Base-by-base conservation (phyloP, 108 stramenopile species). In the Bacterosira constricta region DNA sequence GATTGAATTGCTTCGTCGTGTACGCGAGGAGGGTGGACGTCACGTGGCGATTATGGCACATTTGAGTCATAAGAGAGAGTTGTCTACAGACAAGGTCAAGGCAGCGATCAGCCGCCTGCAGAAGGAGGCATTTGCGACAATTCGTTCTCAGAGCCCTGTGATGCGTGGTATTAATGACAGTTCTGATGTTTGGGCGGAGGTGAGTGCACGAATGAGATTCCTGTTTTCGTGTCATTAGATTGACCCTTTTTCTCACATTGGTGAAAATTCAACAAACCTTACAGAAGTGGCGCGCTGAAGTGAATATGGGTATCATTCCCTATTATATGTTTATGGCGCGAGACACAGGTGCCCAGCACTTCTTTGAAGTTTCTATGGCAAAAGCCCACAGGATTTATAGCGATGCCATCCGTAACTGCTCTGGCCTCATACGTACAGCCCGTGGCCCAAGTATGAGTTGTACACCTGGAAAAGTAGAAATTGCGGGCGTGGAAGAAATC, bases 301-400 rank as follows among this genome's bases (percentile, higher is more conserved):
- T 79, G 5, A 47, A 79, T 10, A 76, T 87, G 67, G 86, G 86
- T 4, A 67, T 76, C 53, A 77, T 87, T 58, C 86, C 86, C 21
- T 87, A 87, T 71, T 87, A 87, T 71, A 85, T 87, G 83, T 87
- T 87, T 73, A 81, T 85, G 69, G 83, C 79, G 10, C 66, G 86
- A 25, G 86, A 87, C 66, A 87, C 86, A 29, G 86, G 86, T 51
- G 83, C 86, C 4, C 80, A 81, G 55, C 23, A 69, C 20, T 87
- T 77, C 39, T 87, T 87, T 60, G 74, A 85, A 46, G 86, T 87
- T 27, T 82, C 86, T 13, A 77, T 87, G 31, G 83, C 56, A 12
- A 64, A 71, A 30, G 86, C 83, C 8, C 80, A 87, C 51, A 52
- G 71, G 6, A 75, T 85, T 42, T 87, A 71, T 62, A 77, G 71